phyloP scores from a whole-genome alignment of 1,284 basidiomycete species.

The Fomitopsis palustris region DNA sequence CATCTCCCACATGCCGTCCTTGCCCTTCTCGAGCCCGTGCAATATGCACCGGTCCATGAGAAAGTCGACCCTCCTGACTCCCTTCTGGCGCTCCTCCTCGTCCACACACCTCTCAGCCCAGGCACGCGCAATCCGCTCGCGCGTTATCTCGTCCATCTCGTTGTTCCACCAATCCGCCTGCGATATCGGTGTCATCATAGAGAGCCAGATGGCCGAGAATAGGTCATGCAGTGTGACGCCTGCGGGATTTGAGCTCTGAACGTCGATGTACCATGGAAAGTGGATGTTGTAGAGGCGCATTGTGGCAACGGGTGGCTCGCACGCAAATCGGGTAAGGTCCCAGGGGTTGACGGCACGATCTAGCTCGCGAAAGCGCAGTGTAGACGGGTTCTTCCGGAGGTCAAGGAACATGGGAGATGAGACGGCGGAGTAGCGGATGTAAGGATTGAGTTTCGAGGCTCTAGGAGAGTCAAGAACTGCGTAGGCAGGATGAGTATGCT shows the following conservation, averaged over 20 bases:
- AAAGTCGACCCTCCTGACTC: slow-evolving; percentile 29
- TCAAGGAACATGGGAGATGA: slow-evolving; percentile 32
- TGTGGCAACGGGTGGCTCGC: slow-evolving; percentile 39
- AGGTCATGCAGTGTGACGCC: slow-evolving; percentile 56
- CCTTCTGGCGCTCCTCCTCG: slow-evolving; percentile 19
- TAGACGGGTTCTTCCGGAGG: slow-evolving; percentile 30
- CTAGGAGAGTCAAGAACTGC: slow-evolving; percentile 6
- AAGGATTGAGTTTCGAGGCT: slow-evolving; percentile 29
- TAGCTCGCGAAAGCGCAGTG: slow-evolving; percentile 40
- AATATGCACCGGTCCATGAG: slow-evolving; percentile 27
- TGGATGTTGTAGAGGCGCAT: slow-evolving; percentile 49
- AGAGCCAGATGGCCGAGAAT: slow-evolving; percentile 34
- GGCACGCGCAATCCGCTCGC: slow-evolving; percentile 22
- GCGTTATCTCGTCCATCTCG: slow-evolving; percentile 26
- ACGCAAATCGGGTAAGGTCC: slow-evolving; percentile 43
- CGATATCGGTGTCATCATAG: slow-evolving; percentile 25
- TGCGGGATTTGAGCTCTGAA: slow-evolving; percentile 37
- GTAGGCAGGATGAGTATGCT: neutral
- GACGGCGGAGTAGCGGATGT: slow-evolving; percentile 30
- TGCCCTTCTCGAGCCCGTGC: slow-evolving; percentile 28
- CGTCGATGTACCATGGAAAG: slow-evolving; percentile 58
- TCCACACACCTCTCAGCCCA: slow-evolving; percentile 21
- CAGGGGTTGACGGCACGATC: slow-evolving; percentile 28
- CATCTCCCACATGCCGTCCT: slow-evolving; percentile 30
- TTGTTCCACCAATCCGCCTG: slow-evolving; percentile 28